Base-by-base conservation (phyloP, 305 asterid species). In the Fraxinus dipetala region DNA sequence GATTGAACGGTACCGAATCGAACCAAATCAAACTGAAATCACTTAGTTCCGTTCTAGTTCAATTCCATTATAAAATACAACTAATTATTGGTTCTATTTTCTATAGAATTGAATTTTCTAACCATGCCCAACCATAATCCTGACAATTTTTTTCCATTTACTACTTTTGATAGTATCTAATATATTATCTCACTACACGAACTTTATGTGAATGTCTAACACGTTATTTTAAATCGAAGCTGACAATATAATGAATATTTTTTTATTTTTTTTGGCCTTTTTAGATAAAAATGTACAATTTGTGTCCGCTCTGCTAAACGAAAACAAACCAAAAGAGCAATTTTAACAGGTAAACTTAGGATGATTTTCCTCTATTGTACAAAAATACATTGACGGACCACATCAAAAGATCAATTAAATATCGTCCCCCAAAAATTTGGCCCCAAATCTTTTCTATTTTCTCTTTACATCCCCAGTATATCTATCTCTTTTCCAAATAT, bases 351-450 rank as follows among this genome's bases (percentile, higher is more conserved):
- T 67, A 13, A 67, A 67, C 74, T 24, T 65, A 1, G 73, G 35
- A 34, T 28, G 74, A 28, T 13, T 28, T 77, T 77, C 40, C 72
- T 76, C 45, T n/a, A 75, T 82, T 61, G 75, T 85, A 82, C 83
- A 81, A 13, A 75, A n/a, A 36, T 14, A 59, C 69, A 7, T 59
- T 7, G 36, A 69, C 38, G 43, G 65, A 79, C 82, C 79, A 59
- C 30, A 38, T 18, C 32, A 73, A 65, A 78, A 75, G 36, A 32
- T 56, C 0, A 79, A 81, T 72, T 81, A 40, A 16, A 80, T 80
- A 77, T 34, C 5, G 9, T 76, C 70, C 40, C 65, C 79, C 61
- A 84, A 82, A 88, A 88, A 88, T 43, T 85, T 85, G 85, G 86
- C 88, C 87, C 43, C 84, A 63, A 34, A 82, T 40, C 75, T 81